Base-by-base conservation (phyloP, 768 basidiomycete genomes). In the Clavaria fumosa region DNA sequence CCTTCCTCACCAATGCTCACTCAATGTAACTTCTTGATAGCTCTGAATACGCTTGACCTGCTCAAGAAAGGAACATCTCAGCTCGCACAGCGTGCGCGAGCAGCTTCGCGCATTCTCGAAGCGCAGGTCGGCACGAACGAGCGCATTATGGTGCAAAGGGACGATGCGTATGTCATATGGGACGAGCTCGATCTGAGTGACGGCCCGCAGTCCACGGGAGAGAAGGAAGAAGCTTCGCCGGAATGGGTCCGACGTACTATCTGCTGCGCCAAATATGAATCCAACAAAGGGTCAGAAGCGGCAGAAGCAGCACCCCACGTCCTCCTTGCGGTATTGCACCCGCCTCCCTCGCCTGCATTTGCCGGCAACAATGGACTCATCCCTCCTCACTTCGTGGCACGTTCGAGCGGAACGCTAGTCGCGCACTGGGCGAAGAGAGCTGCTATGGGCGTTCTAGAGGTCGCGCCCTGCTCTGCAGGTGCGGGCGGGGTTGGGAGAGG, bases 31-130 rank as follows among this genome's bases (percentile, higher is more conserved):
- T 31, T 42, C 26, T 18, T 24, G 38, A 11, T 37, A 93, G 89
- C 81, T 6, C 67, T 95, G 19, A 91, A 89, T 50, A 91, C 89
- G 0, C 68, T 95, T 2, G 90, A 95, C 52, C 61, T 91, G 2
- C 70, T 93, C 50, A 95, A 95, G 69, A 95, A 93, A 53, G 89
- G 89, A 1, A 75, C 77, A 0, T 80, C 67, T 19, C 59, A 71
- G 0, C 66, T 88, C 7, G 85, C 89, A 0, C 73, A 82, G 50
- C 75, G 78, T 19, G 89, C 89, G 2, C 80, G 90, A 15, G 67
- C 78, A 0, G 90, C 89, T 9, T 88, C 89, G 7, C 78, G 90
- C 17, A 76, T 88, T 37, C 69, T 95, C 30, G 90, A 95, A 54
- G 75, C 78, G 1, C 79, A 85, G 55, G 83, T 89, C 26, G 85